phyloP scores from a whole-genome alignment of 495 filamentous ascomycete species.

The Sporormia fimetaria region DNA sequence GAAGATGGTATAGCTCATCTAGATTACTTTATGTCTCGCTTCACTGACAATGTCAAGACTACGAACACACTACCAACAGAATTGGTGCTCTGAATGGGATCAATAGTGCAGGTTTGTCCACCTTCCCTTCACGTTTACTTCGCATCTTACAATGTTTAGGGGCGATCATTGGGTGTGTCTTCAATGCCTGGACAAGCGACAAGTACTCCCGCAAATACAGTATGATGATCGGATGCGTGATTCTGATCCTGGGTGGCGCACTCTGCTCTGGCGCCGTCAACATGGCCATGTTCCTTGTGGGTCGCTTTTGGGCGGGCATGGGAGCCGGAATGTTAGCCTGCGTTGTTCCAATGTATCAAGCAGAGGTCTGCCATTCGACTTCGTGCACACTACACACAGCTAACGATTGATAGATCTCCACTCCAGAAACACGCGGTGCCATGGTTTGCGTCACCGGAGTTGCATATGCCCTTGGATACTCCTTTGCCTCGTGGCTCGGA shows the following conservation, averaged over 20 bases:
- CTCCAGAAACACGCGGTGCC: conserved; percentile 30
- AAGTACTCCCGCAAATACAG: conserved; percentile 36
- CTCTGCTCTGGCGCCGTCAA: conserved; percentile 37
- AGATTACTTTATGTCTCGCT: neutral
- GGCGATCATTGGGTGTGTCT: conserved; percentile 35
- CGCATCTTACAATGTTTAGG: too few species aligned
- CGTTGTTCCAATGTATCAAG: conserved; percentile 39
- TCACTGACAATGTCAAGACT: conserved; percentile 27
- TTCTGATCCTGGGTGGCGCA: conserved; percentile 38
- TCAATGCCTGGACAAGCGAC: conserved; percentile 39
- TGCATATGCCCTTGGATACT: conserved; percentile 35
- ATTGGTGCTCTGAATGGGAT: conserved; percentile 43
- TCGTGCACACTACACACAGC: too few species aligned
- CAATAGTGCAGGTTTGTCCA: conserved; percentile 38
- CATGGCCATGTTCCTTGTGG: conserved; percentile 40
- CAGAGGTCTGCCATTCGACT: too few species aligned
- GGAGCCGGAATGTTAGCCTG: conserved; percentile 40
- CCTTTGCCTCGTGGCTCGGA: conserved; percentile 37
- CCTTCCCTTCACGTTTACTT: too few species aligned
- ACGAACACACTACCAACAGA: conserved; percentile 37
- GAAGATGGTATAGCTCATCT: conserved; percentile 15
- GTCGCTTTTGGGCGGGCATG: conserved; percentile 39
- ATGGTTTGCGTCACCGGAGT: conserved; percentile 33
- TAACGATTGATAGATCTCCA: too few species aligned
- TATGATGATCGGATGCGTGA: conserved; percentile 38